Conservation (phyloP, 164 flowering plant genomes). For the Sextonia rubra region DNA sequence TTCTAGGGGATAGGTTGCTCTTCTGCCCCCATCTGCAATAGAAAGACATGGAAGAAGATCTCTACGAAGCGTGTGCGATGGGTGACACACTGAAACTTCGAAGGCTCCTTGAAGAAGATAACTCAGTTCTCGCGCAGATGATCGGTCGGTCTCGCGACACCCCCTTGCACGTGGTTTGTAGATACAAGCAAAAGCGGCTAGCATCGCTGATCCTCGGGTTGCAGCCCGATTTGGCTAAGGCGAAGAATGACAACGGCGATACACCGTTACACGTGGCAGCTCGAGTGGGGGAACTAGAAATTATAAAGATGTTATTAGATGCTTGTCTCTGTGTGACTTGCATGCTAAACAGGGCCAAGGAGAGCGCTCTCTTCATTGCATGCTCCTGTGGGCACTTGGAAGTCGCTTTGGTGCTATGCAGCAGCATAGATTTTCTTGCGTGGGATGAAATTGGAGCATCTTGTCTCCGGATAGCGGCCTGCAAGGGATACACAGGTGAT, state of each 20-base stretch:
- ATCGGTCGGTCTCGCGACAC: constrained; percentile 1
- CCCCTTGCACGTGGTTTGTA: constrained; percentile 21
- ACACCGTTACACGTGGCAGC: constrained; percentile 35
- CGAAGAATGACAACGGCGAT: constrained; percentile 25
- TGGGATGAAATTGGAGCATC: constrained; percentile 10
- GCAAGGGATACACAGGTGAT: constrained; percentile 20
- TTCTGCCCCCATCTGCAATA: no score
- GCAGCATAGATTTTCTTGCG: neutral
- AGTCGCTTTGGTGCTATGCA: constrained; percentile 10
- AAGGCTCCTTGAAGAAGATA: no score
- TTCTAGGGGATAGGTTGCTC: no score
- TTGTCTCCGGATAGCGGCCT: constrained; percentile 22
- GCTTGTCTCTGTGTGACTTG: constrained; percentile 4
- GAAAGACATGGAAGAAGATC: no score
- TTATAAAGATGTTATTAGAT: constrained; percentile 7
- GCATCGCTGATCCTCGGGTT: constrained; percentile 17
- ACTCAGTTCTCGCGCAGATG: no score
- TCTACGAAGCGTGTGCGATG: no score
- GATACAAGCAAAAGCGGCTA: constrained; percentile 18
- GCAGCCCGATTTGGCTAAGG: constrained; percentile 21
- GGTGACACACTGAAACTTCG: no score
- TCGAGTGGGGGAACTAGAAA: constrained; percentile 11
- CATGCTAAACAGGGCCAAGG: constrained; percentile 8
- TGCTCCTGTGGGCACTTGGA: constrained; percentile 5
- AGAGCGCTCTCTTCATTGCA: constrained; percentile 11